phyloP scores from a whole-genome alignment of 2,329 filamentous ascomycete genomes.

The Boeremia exigua region DNA sequence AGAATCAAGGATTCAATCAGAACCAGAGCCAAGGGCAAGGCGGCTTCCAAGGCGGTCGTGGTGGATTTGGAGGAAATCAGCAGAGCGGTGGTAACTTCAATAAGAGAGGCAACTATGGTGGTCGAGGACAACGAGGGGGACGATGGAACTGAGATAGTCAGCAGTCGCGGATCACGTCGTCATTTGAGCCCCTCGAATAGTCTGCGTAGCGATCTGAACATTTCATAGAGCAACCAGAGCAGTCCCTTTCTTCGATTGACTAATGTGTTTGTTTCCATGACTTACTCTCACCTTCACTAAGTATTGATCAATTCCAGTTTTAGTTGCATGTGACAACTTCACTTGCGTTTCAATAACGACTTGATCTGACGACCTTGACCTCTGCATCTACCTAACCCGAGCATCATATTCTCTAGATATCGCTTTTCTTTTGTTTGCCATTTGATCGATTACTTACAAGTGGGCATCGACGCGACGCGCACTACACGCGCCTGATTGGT shows the following conservation, averaged over 20 bases:
- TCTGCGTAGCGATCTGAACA: background rate
- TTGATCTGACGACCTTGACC: no score
- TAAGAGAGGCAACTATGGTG: conserved; percentile 26
- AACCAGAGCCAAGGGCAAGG: conserved; percentile 18
- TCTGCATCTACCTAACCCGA: no score
- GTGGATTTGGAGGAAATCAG: conserved; percentile 23
- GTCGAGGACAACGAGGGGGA: conserved; percentile 25
- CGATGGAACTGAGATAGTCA: conserved; percentile 14
- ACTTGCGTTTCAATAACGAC: no score
- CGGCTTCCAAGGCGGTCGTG: conserved; percentile 24
- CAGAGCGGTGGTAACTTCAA: conserved; percentile 23
- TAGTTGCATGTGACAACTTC: no score
- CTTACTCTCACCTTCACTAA: no score
- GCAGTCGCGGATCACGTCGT: background rate
- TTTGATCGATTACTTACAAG: background rate
- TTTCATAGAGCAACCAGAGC: no score
- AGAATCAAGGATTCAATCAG: conserved; percentile 11
- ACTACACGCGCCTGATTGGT: conserved; percentile 16
- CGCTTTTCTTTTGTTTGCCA: no score
- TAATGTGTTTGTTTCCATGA: no score
- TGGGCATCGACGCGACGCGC: conserved; percentile 3
- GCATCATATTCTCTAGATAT: background rate
- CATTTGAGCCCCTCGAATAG: background rate
- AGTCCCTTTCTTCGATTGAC: no score
- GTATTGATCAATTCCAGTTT: no score